Evolutionary conservation across 192 early-diverging fungal genomes (phyloP), one percentile per base, ranked within the genome.

Genomic region (Endogone sp.): DNA sequence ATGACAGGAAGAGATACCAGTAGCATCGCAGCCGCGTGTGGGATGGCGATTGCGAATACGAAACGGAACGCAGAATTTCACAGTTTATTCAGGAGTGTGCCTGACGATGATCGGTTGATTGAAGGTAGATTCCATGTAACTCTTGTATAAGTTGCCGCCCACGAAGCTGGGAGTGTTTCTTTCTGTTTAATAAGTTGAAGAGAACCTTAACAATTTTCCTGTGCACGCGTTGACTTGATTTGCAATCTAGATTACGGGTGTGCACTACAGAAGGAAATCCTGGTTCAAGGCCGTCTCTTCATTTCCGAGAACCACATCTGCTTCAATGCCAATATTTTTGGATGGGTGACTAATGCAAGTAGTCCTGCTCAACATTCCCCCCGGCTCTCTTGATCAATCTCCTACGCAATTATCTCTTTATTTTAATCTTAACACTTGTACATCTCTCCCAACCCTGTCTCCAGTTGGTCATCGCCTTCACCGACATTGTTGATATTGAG

Each of bases 291-390:
- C 10, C 81, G 91, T 49, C 72, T 96, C 59, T 95, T 93, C 71
- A 79, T 93, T 72, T 94, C 93, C 3, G 85, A 92, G 66, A 88
- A 84, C 71, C 79, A 89, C 75, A 75, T 94, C 44, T 92, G 90
- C 73, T 96, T 96, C 74, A 87, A 93, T 78, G 88, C 91, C 44
- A 93, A 93, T 68, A 93, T 96, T 67, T 93, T 96, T 82, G 94
- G 94, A 31, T 94, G 93, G 88, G 89, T 92, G 3, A 92, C 91
- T 3, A 91, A 83, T 68, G 86, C 84, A 83, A 71, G 74, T 44
- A 37, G 27, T 3, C 63, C 3, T 2, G 1, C 22, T 24, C 22
- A 72, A 25, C 23, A 25, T 3, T 56, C 56, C n/a, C 3, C 29
- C n/a, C n/a, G 2, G 44, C 25, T n/a, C 56, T 27, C 20, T 32